Evolutionary conservation across 2,329 filamentous ascomycete genomes (phyloP), one percentile per base, ranked within the genome.

Genomic region (Ceratocystis harringtonii): DNA sequence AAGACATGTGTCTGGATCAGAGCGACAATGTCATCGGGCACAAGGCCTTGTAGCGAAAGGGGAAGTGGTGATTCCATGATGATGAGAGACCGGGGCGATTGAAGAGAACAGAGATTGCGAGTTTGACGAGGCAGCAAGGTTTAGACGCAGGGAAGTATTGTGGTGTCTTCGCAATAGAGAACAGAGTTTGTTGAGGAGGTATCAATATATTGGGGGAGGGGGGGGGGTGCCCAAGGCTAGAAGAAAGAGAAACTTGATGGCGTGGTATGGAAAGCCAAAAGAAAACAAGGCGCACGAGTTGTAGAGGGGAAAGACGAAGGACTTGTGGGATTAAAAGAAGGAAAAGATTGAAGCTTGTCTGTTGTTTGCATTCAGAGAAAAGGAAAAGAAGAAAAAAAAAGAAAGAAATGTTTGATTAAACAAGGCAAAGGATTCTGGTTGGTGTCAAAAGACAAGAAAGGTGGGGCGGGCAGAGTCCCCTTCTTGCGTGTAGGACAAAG

Each of bases 1-100:
- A 82, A 74, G 67, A 81, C 70, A 73, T 83, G 75, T 55, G 76
- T 76, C 71, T 79, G 72, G 65, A 81, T 72, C 64, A 76, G 72
- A 63, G 75, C 73, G 68, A 76, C 72, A 62, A 77, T 72, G 62
- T 78, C 75, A n/a, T 79, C 74, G 44, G 78, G 77, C 62, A 80
- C 74, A 66, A 81, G 69, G 43, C 74, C 71, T 55, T 75, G 73
- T 68, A 79, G 72, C 63, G 76, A 69, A 64, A 72, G 72, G 7
- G 43, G 17, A 32, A 43, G 43, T 17, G 48, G 58, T 25, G 48
- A 25, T 61, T 50, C 12, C 41, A 62, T 63, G 64, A 32, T 62
- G 60, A 22, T 5, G 22, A 28, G 3, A 57, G 52, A 19, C 45
- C 45, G 19, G 45, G 45, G 45, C 44, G 44, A 36, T 48, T 48